phyloP scores from a whole-genome alignment of 108 stramenopile species.

The Chaetoceros tenuissimus region DNA sequence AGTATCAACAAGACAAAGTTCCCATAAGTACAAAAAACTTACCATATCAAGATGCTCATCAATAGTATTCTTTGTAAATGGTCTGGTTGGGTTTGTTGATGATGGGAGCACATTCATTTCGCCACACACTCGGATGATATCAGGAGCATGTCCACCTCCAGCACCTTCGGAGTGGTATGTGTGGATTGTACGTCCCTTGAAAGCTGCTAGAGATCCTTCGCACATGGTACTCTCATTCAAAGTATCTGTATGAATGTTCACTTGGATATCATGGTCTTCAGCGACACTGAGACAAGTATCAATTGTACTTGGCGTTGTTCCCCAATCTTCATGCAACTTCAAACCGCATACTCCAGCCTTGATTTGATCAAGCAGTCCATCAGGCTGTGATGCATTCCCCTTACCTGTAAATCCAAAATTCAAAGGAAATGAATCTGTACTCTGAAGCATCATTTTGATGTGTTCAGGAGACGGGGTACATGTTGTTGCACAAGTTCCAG shows the following conservation, averaged over 20 bases:
- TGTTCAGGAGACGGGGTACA: constrained; percentile 92
- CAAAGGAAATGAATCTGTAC: constrained; percentile 83
- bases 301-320: constrained; percentile 94
- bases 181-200: constrained; percentile 94
- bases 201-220: constrained; percentile 87
- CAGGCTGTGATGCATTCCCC: constrained; percentile 84
- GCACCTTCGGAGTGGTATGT: constrained; percentile 92
- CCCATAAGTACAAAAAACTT: constrained; percentile 10
- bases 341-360: constrained; percentile 88
- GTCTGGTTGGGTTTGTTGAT: constrained; percentile 95
- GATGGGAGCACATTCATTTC: constrained; percentile 88
- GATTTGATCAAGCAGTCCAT: constrained; percentile 47
- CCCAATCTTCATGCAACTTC: constrained; percentile 99
- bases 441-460: constrained; percentile 93
- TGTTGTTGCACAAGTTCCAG: constrained; percentile 93
- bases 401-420: constrained; percentile 98
- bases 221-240: constrained; percentile 94
- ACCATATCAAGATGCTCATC: constrained; percentile 98
- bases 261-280: constrained; percentile 83
- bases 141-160: constrained; percentile 95
- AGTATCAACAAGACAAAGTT: not conserved
- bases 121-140: constrained; percentile 95
- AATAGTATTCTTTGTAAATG: constrained; percentile 94
- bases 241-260: constrained; percentile 98
- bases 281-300: constrained; percentile 87